Evolutionary conservation across 441 rosid species (phyloP).

Genomic region (Erysimum pusillum): DNA sequence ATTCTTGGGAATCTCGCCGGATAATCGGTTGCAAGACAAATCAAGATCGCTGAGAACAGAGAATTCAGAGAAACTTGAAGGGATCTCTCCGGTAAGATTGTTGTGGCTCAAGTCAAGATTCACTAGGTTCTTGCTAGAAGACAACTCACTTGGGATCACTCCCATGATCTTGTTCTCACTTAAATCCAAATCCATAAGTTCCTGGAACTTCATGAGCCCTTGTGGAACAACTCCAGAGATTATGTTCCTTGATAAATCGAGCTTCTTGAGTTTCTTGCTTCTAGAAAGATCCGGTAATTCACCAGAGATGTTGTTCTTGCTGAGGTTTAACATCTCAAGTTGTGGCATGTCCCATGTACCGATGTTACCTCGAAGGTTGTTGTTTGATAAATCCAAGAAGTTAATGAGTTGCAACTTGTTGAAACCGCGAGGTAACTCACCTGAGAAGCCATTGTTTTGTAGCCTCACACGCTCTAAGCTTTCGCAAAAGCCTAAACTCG

Average conservation of each 20-base stretch:
- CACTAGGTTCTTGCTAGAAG: conserved; percentile 77
- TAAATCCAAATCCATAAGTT: conserved; percentile 71
- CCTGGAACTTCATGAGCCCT: conserved; percentile 52
- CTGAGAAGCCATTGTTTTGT: conserved; percentile 70
- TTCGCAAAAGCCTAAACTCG: conserved; percentile 58
- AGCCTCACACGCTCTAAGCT: conserved; percentile 79
- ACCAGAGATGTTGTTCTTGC: conserved; percentile 64
- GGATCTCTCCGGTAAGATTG: conserved; percentile 70
- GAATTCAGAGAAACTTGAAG: conserved; percentile 61
- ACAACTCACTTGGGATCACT: conserved; percentile 69
- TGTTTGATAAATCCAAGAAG: conserved; percentile 80
- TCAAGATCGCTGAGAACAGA: conserved; percentile 83
- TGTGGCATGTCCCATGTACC: conserved; percentile 76
- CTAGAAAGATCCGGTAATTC: conserved; percentile 65
- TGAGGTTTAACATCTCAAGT: conserved; percentile 80
- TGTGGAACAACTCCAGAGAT: conserved; percentile 68
- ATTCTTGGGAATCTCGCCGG: conserved; percentile 67
- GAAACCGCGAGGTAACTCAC: conserved; percentile 63
- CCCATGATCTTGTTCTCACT: conserved; percentile 65
- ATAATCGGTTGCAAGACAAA: conserved; percentile 69
- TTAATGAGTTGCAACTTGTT: conserved; percentile 67
- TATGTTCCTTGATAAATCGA: conserved; percentile 68
- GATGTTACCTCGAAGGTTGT: conserved; percentile 65
- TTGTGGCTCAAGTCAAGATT: conserved; percentile 81
- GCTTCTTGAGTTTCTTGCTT: conserved; percentile 63